A percentile compares a stretch with the other conserved stretches of the same genome.
These are phyloP conservation scores for Dictyostelium intermedium DNA, from an alignment of 78 protist species.

Conservation along the genomic window DNA sequence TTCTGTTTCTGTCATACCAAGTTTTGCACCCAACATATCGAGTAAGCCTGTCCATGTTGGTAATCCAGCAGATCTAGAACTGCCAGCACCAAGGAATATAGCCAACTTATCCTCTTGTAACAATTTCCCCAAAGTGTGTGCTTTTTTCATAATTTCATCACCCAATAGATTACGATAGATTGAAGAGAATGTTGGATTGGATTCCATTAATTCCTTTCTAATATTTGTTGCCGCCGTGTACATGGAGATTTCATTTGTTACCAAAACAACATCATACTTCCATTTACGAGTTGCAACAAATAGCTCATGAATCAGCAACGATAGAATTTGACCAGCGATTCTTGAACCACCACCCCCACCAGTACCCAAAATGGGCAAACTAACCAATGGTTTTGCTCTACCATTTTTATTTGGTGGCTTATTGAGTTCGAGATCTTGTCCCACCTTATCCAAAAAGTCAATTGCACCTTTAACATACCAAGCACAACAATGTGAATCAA, in stretches of 20 bases:
- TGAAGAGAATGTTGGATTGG: background rate
- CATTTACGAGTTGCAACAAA: slow-evolving; percentile 40
- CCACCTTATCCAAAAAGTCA: slow-evolving; percentile 49
- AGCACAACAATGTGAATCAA: background rate
- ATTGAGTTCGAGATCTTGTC: background rate
- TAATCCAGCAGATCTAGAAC: slow-evolving; percentile 78
- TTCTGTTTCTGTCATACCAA: slow-evolving; percentile 37
- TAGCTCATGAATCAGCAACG: slow-evolving; percentile 43
- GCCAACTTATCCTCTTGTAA: slow-evolving; percentile 33
- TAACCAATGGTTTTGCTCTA: slow-evolving; percentile 51
- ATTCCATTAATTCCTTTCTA: slow-evolving; percentile 8
- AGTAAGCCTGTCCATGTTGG: slow-evolving; percentile 81
- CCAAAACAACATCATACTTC: slow-evolving; percentile 81
- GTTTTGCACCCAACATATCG: slow-evolving; percentile 42
- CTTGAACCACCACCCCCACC: slow-evolving; percentile 78
- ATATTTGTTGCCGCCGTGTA: slow-evolving; percentile 44
- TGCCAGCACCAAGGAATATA: slow-evolving; percentile 81
- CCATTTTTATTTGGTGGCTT: slow-evolving; percentile 62
- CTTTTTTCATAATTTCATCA: slow-evolving; percentile 28
- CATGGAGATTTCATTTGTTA: slow-evolving; percentile 55
- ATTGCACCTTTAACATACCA: slow-evolving; percentile 68
- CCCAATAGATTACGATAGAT: slow-evolving; percentile 8
- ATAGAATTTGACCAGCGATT: slow-evolving; percentile 68
- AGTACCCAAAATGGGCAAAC: slow-evolving; percentile 86
- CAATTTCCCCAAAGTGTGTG: background rate